phyloP scores from a whole-genome alignment of 2,329 filamentous ascomycete species.

The Xylaria sp. region DNA sequence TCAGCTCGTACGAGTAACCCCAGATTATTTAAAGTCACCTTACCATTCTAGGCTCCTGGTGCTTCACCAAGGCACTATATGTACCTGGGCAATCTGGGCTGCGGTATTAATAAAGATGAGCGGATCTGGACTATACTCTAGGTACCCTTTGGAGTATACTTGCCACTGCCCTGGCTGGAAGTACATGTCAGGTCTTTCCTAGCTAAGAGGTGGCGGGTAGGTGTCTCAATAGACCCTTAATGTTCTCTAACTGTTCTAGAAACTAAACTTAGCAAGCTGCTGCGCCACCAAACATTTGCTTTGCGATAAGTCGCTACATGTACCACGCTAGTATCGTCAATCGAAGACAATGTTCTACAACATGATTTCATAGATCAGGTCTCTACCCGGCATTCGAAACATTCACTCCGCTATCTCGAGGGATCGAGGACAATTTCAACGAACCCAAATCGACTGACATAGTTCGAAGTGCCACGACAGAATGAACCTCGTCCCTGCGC shows the following conservation, averaged over 20 bases:
- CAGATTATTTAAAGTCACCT: background rate
- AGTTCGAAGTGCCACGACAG: background rate
- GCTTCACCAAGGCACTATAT: background rate
- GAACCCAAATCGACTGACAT: background rate
- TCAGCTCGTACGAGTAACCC: conserved; percentile 15
- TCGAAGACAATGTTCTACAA: conserved; percentile 4
- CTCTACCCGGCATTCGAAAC: background rate
- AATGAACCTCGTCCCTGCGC: conserved; percentile 15
- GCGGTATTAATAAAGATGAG: background rate
- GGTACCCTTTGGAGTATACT: background rate
- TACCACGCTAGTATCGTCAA: background rate
- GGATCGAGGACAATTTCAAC: background rate
- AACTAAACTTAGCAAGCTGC: background rate
- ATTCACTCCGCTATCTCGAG: conserved; percentile 1
- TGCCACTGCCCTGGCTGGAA: conserved; percentile 1
- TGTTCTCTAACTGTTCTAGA: conserved; percentile 3
- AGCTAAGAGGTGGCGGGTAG: background rate
- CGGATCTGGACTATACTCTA: too few relatives aligned
- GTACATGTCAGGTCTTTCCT: background rate
- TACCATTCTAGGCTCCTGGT: background rate
- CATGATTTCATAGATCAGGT: background rate
- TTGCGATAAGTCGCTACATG: background rate
- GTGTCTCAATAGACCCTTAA: too few relatives aligned
- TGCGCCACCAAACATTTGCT: background rate
- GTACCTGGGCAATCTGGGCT: background rate